Percentiles rank a stretch among this genome's conserved stretches.
These are phyloP conservation scores for Phytophthora nicotianae DNA, from an alignment of 352 stramenopile species.

Conservation along the genomic window DNA sequence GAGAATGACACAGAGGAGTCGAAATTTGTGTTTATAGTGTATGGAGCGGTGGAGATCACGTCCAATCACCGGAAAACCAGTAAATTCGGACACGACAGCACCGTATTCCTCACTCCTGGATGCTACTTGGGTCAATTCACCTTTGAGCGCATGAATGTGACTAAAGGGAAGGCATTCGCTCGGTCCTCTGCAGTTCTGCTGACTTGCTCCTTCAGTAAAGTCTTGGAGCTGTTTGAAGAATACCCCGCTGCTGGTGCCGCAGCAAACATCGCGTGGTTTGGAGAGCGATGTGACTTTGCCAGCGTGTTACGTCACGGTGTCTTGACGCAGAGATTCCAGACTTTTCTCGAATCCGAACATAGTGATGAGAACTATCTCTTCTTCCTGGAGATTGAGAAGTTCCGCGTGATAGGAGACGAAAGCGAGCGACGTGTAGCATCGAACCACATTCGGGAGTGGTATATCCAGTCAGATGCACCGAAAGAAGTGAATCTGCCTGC, in stretches of 20 bases:
- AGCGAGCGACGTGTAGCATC: constrained; percentile 39
- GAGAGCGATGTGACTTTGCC: constrained; percentile 65
- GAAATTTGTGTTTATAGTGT: constrained; percentile 69
- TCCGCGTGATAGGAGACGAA: constrained; percentile 30
- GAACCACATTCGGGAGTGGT: constrained; percentile 54
- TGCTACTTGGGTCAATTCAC: constrained; percentile 80
- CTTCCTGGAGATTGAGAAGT: constrained; percentile 70
- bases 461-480: constrained; percentile 57
- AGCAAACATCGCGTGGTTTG: constrained; percentile 80
- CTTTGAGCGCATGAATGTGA: constrained; percentile 64
- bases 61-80: constrained; percentile 35
- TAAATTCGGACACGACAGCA: constrained; percentile 39
- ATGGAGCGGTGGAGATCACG: constrained; percentile 71
- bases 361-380: constrained; percentile 85
- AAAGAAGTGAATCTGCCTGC: constrained; percentile 80
- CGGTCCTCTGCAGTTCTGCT: constrained; percentile 60
- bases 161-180: constrained; percentile 53
- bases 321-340: constrained; percentile 63
- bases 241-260: constrained; percentile 62
- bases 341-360: constrained; percentile 74
- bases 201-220: constrained; percentile 49
- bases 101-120: constrained; percentile 66
- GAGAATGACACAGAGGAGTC: constrained; percentile 46
- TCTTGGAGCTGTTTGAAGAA: constrained; percentile 59
- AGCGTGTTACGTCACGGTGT: constrained; percentile 65